Conservation (phyloP, 352 stramenopile species). For the Phytophthora citrophthora region DNA sequence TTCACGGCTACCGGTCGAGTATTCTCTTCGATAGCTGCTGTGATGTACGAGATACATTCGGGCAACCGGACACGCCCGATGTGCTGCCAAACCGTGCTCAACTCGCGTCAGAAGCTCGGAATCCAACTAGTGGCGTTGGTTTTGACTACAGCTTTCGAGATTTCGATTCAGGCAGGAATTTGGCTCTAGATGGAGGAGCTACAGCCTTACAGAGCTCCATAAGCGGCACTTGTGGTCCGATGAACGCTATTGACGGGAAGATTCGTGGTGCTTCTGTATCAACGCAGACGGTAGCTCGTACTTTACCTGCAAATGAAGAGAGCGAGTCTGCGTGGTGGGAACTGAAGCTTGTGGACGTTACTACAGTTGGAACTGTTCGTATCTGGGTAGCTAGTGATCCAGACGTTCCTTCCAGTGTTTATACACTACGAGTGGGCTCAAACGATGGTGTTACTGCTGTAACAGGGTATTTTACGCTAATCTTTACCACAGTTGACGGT, state of each 20-base stretch:
- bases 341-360: conserved; percentile 51
- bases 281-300: conserved; percentile 59
- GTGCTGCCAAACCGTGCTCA: conserved; percentile 56
- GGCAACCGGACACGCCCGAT: conserved; percentile 38
- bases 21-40: conserved; percentile 63
- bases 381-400: conserved; percentile 52
- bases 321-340: conserved; percentile 74
- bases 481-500: conserved; percentile 39
- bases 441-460: conserved; percentile 40
- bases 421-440: conserved; percentile 43
- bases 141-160: conserved; percentile 80
- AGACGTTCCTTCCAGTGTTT: conserved; percentile 34
- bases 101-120: conserved; percentile 40
- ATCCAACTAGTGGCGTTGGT: conserved; percentile 69
- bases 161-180: conserved; percentile 44
- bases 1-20: conserved; percentile 49
- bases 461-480: conserved; percentile 49
- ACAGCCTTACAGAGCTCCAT: conserved; percentile 76
- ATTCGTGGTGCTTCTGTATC: conserved; percentile 46
- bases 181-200: conserved; percentile 56
- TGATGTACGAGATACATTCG: conserved; percentile 44
- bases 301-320: conserved; percentile 29
- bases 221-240: conserved; percentile 51
- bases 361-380: conserved; percentile 62
- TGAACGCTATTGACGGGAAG: conserved; percentile 73